Evolutionary conservation across 805 yeast genomes (phyloP).

Genomic region (Alloascoidea africana): DNA sequence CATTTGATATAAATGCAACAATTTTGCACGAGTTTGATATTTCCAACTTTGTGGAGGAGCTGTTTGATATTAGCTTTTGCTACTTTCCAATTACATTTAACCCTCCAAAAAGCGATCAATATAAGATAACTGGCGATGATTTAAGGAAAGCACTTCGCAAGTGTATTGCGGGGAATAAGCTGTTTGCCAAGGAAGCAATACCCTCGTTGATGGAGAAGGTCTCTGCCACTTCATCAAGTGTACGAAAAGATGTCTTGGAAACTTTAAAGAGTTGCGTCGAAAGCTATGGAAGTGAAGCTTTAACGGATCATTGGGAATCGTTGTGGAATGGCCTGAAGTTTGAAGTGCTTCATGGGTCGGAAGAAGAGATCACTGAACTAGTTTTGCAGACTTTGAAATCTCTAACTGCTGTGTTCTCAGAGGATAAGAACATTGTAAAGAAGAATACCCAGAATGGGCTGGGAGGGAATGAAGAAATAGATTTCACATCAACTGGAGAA

Average conservation of each 20-base stretch:
- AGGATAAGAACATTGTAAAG: not conserved
- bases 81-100: constrained; percentile 93
- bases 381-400: constrained; percentile 29
- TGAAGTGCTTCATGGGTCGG: constrained; percentile 74
- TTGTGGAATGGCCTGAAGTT: constrained; percentile 83
- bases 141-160: constrained; percentile 45
- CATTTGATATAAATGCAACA: constrained; percentile 39
- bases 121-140: constrained; percentile 62
- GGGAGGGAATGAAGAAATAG: not conserved
- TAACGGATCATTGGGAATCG: constrained; percentile 49
- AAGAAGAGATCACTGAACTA: constrained; percentile 20
- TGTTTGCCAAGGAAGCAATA: constrained; percentile 58
- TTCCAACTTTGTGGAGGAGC: constrained; percentile 32
- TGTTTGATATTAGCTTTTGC: constrained; percentile 84
- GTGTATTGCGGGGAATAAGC: constrained; percentile 45
- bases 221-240: constrained; percentile 57
- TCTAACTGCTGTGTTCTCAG: constrained; percentile 23
- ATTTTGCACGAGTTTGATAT: constrained; percentile 28
- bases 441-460: not conserved
- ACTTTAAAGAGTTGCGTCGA: constrained; percentile 45
- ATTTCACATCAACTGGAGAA: not conserved
- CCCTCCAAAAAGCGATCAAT: constrained; percentile 83
- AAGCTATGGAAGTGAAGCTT: constrained; percentile 30
- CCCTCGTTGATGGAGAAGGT: constrained; percentile 70
- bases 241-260: constrained; percentile 45